Percentiles rank a stretch among this genome's conserved stretches.
Evolutionary conservation across 139 green algal genomes (phyloP).

Genomic region (Diplosphaera chodatii): DNA sequence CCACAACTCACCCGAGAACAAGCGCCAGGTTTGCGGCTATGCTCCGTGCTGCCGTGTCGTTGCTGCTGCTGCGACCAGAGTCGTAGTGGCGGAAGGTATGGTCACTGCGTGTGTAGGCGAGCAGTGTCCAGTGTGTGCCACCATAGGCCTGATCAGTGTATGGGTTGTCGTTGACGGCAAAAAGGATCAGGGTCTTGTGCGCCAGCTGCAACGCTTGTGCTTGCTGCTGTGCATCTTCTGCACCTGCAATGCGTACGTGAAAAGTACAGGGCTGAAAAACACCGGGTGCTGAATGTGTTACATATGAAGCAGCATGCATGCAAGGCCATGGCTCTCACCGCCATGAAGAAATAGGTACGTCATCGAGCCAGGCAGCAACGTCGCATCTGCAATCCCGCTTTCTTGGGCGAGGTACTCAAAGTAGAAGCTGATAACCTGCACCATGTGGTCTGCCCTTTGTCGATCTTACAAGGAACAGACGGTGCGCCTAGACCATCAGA

Average conservation of each 20-base stretch:
- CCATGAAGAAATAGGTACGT: not conserved
- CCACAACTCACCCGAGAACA: too few species aligned
- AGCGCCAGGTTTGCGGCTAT: too few species aligned
- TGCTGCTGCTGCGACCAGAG: constrained; percentile 31
- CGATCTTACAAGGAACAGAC: too few species aligned
- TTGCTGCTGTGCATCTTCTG: too few species aligned
- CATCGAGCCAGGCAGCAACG: not conserved
- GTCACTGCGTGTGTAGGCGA: constrained; percentile 29
- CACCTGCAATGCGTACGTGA: too few species aligned
- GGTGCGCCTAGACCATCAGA: too few species aligned
- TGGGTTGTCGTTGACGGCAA: constrained; percentile 69
- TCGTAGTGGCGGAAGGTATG: constrained; percentile 52
- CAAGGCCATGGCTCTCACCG: not conserved
- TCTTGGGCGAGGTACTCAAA: constrained; percentile 53
- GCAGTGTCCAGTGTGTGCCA: constrained; percentile 53
- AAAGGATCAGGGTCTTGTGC: constrained; percentile 29
- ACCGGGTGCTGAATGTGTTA: too few species aligned
- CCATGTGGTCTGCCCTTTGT: not conserved
- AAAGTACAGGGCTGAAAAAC: too few species aligned
- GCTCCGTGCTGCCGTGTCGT: constrained; percentile 4
- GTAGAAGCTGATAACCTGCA: constrained; percentile 57
- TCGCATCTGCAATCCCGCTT: not conserved
- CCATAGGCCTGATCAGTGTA: constrained; percentile 31
- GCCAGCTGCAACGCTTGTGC: too few species aligned
- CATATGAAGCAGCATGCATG: too few species aligned